A percentile compares a stretch with the other conserved stretches of the same genome.
Evolutionary conservation across 2,329 filamentous ascomycete species (phyloP).

Genomic region (Monosporascus sp.): DNA sequence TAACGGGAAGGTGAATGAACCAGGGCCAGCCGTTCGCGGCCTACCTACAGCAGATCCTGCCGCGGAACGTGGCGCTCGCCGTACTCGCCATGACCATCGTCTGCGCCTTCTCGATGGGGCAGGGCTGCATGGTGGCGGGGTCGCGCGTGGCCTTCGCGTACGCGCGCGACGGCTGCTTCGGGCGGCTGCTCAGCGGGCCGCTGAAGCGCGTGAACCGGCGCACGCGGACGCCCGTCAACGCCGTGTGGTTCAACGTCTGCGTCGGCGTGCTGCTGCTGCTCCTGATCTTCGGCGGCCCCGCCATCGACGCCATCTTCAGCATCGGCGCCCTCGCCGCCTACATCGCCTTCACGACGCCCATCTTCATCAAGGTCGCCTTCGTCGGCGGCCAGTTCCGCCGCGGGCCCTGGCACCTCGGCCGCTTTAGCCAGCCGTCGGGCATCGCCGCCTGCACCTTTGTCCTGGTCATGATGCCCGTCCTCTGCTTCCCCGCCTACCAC

Average conservation of each 20-base stretch:
- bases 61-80: conserved; percentile 53
- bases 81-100: conserved; percentile 62
- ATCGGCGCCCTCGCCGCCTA: conserved; percentile 66
- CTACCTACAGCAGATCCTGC: conserved; percentile 61
- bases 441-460: conserved; percentile 53
- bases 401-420: conserved; percentile 65
- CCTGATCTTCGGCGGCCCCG: conserved; percentile 58
- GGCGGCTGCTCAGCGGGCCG: conserved; percentile 43
- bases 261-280: conserved; percentile 57
- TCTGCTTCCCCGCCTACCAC: conserved; percentile 57
- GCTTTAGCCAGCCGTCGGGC: conserved; percentile 52
- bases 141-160: conserved; percentile 68
- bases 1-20: background rate
- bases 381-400: conserved; percentile 59
- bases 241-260: conserved; percentile 59
- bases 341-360: conserved; percentile 53
- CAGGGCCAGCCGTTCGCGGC: conserved; percentile 62
- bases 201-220: conserved; percentile 55
- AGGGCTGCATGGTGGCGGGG: conserved; percentile 63
- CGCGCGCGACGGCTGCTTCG: conserved; percentile 66
- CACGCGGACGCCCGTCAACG: conserved; percentile 64
- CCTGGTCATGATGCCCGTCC: conserved; percentile 60
- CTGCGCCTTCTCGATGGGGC: conserved; percentile 66
- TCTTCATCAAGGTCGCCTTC: conserved; percentile 53
- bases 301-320: conserved; percentile 63